A percentile compares a stretch with the other conserved stretches of the same genome.
Evolutionary conservation across 2,329 filamentous ascomycete species (phyloP).

Genomic region (Aureobasidium musti): DNA sequence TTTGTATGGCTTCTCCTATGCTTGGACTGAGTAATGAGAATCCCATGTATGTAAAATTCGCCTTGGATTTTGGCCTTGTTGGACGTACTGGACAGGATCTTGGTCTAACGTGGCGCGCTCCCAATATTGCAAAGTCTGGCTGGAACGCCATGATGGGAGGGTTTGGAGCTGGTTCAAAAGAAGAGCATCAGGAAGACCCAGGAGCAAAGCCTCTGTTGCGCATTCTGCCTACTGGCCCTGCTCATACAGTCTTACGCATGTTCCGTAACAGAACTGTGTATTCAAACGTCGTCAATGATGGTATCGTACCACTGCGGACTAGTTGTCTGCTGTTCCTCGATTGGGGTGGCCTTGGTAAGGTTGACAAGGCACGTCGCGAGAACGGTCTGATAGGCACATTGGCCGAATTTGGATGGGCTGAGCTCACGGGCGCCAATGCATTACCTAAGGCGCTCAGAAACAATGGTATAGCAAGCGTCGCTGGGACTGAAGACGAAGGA

Average conservation of each 20-base stretch:
- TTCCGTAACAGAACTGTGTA: slow-evolving; percentile 92
- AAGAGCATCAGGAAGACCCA: slow-evolving; percentile 61
- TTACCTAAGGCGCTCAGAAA: slow-evolving; percentile 20
- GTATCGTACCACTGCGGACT: slow-evolving; percentile 90
- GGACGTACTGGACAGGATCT: slow-evolving; percentile 95
- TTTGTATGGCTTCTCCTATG: slow-evolving; percentile 83
- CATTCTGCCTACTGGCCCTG: slow-evolving; percentile 87
- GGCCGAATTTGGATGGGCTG: slow-evolving; percentile 91
- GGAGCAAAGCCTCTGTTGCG: slow-evolving; percentile 85
- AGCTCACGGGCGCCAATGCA: slow-evolving; percentile 70
- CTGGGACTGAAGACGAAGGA: slow-evolving; percentile 37
- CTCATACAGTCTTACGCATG: slow-evolving; percentile 80
- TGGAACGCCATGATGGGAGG: slow-evolving; percentile 87
- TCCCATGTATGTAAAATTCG: slow-evolving; percentile 94
- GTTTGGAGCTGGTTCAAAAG: slow-evolving; percentile 63
- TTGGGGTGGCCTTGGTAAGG: slow-evolving; percentile 89
- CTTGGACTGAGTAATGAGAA: slow-evolving; percentile 96
- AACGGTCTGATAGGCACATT: slow-evolving; percentile 91
- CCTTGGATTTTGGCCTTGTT: slow-evolving; percentile 91
- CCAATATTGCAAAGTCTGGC: slow-evolving; percentile 78
- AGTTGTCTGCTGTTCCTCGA: slow-evolving; percentile 96
- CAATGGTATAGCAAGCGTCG: slow-evolving; percentile 5
- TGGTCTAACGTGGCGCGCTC: slow-evolving; percentile 89
- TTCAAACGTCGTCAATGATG: slow-evolving; percentile 96
- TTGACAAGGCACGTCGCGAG: slow-evolving; percentile 90